Base-by-base conservation (phyloP, 306 rosid genomes). In the Lathyrus tuberosus region DNA sequence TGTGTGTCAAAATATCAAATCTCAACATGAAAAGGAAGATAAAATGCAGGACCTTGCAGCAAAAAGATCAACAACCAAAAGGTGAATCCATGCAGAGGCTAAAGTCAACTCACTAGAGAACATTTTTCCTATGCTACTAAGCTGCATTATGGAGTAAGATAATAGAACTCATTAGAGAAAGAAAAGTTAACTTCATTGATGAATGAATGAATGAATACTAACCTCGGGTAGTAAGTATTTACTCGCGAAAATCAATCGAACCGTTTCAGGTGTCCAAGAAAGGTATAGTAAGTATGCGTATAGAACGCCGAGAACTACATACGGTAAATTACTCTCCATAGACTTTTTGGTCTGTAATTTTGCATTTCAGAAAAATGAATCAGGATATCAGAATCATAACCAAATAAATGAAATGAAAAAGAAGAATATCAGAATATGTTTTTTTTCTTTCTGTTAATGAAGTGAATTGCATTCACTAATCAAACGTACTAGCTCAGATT, bases 41-140 rank as follows among this genome's bases (percentile, higher is more conserved):
- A 58, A 61, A 72, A 70, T 67, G 64, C 58, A 60, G 24, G 53
- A 91, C 99, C 99, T 91, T 75, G 97, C 99, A 44, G 97, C 97
- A 82, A 88, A 94, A 54, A 94, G 96, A 86, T 91, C 96, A 12
- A 91, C 89, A 82, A 74, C 89, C 85, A 94, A 69, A 78, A 88
- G 86, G 78, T 90, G 99, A 80, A 90, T 94, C 99, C 99, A 94
- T 11, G 99, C 97, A 80, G 99, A 91, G 71, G 97, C 96, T 48
- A 94, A 67, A 65, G 97, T 91, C 86, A 94, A 65, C 86, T 94
- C 99, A 38, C 84, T 88, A 3, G 95, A 79, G 81, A 94, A 94
- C 97, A 94, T 88, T 81, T 81, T 94, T 43, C 77, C 91, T 11
- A 94, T 90, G 67, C 96, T 86, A 54, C 85, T 58, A 65, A 94